Base-by-base conservation (phyloP, 2,329 filamentous ascomycete species). In the Cladosporium halotolerans region DNA sequence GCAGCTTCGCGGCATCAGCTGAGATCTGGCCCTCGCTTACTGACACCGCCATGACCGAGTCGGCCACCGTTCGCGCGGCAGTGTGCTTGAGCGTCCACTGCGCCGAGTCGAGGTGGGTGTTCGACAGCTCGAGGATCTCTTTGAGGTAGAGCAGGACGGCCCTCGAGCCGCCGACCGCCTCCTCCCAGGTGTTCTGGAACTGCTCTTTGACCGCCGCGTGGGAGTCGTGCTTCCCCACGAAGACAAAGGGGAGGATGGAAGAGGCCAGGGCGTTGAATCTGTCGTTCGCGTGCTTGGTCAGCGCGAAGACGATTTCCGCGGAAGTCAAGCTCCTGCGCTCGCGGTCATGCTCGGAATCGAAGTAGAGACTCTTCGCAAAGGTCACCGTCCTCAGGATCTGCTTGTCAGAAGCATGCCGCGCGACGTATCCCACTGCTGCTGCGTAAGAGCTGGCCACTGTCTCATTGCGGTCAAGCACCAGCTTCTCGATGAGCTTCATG, bases 1-100 rank as follows among this genome's bases (percentile, higher is more conserved):
- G 75, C 10, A 55, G 55, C 16, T 51, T 57, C 4, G 58, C 62
- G 9, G 58, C 60, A 44, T 59, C 57, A 14, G 51, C 23, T 56
- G 79, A 81, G 50, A 89, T 81, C 41, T 81, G 77, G 0, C 79
- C 81, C 4, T 77, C 70, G 49, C 66, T 67, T 58, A 59, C 58
- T 19, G 67, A 63, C 23, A 91, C 79, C 1, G 86, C 83, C 16
- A 77, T 77, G 10, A 89, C 79, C 52, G 86, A 82, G 43, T 88
- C 86, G 1, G 89, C 89, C 9, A 92, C 80, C 0, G 90, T 82
- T 55, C 93, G 82, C 7, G 91, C 89, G 8, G 87, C 87, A 0
- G 89, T 88, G 63, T 97, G 92, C 69, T 95, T 93, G 53, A 97
- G 80, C 2, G 84, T 84, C 93, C 93, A 99, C 63, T 89, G 88